Conservation (phyloP, 2,329 filamentous ascomycete genomes). For the Aureobasidium zeae region DNA sequence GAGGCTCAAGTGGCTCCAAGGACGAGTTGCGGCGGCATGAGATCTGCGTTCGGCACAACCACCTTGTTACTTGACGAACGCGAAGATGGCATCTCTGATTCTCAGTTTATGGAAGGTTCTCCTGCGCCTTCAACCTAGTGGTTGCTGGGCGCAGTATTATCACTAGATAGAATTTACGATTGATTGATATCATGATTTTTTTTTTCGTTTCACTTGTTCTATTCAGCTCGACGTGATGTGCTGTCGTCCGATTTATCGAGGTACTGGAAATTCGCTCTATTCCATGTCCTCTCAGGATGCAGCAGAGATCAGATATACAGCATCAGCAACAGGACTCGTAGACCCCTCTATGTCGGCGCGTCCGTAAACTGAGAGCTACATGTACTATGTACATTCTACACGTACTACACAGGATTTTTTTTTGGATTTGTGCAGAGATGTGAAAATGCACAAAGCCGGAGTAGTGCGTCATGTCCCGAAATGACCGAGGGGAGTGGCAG, state of each 20-base stretch:
- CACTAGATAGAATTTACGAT: conserved; percentile 1
- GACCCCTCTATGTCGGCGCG: conserved; percentile 21
- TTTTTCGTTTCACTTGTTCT: background rate
- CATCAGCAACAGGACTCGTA: conserved; percentile 27
- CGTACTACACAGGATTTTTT: background rate
- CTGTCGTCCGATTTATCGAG: conserved; percentile 18
- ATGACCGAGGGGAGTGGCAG: conserved; percentile 1
- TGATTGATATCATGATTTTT: background rate
- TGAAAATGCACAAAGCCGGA: background rate
- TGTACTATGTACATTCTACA: background rate
- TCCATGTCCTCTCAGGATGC: conserved; percentile 21
- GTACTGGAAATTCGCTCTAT: conserved; percentile 18
- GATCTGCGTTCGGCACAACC: conserved; percentile 99
- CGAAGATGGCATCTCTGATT: conserved; percentile 97
- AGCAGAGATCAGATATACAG: conserved; percentile 24
- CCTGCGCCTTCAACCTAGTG: background rate
- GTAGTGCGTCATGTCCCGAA: conserved; percentile 10
- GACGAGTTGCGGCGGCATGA: conserved; percentile 66
- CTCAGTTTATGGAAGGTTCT: conserved; percentile 39
- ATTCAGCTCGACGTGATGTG: background rate
- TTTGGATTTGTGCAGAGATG: background rate
- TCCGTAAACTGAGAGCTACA: conserved; percentile 28
- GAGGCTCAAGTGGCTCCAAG: conserved; percentile 82
- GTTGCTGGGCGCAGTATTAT: background rate
- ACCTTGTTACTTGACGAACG: conserved; percentile 98